A percentile compares a stretch with the other conserved stretches of the same genome.
Evolutionary conservation across 2,329 filamentous ascomycete genomes (phyloP).

Genomic region (Aspergillus fumigatus): DNA sequence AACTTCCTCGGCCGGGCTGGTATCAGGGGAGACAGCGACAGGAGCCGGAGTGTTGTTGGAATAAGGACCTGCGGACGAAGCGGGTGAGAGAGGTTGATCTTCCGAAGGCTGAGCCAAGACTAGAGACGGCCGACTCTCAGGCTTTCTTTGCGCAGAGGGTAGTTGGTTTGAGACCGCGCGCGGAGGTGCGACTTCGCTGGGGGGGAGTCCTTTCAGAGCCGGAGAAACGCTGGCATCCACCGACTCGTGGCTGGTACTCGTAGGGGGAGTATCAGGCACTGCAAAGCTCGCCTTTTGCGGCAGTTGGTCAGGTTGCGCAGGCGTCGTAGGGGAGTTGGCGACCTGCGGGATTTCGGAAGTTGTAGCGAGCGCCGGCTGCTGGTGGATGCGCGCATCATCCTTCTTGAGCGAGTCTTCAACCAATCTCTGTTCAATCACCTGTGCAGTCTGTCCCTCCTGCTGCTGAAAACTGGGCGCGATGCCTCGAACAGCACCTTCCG

Average conservation of each 20-base stretch:
- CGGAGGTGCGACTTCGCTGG: slow-evolving; percentile 11
- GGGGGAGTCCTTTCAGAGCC: slow-evolving; percentile 14
- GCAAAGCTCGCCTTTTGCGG: slow-evolving; percentile 28
- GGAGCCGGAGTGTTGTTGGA: slow-evolving; percentile 69
- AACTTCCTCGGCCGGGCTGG: slow-evolving; percentile 65
- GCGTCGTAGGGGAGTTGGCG: slow-evolving; percentile 10
- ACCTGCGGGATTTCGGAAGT: slow-evolving; percentile 9
- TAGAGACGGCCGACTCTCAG: slow-evolving; percentile 26
- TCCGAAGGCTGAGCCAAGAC: slow-evolving; percentile 20
- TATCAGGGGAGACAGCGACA: slow-evolving; percentile 65
- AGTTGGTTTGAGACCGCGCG: slow-evolving; percentile 14
- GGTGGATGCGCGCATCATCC: slow-evolving; percentile 3
- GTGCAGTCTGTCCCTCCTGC: slow-evolving; percentile 1
- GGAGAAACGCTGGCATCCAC: slow-evolving; percentile 17
- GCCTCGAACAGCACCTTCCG: slow-evolving; percentile 13
- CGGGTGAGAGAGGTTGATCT: slow-evolving; percentile 45
- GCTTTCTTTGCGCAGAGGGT: slow-evolving; percentile 20
- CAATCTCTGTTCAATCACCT: slow-evolving; percentile 6
- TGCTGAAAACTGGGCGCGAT: slow-evolving; percentile 2
- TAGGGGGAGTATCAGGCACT: slow-evolving; percentile 18
- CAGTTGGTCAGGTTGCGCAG: slow-evolving; percentile 49
- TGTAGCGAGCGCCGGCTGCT: slow-evolving; percentile 7
- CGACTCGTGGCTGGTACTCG: slow-evolving; percentile 19
- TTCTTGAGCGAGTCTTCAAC: slow-evolving; percentile 8
- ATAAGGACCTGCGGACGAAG: slow-evolving; percentile 64